Conservation (phyloP, 2,329 filamentous ascomycete genomes). For the Paracorniculantispora psalliotae region DNA sequence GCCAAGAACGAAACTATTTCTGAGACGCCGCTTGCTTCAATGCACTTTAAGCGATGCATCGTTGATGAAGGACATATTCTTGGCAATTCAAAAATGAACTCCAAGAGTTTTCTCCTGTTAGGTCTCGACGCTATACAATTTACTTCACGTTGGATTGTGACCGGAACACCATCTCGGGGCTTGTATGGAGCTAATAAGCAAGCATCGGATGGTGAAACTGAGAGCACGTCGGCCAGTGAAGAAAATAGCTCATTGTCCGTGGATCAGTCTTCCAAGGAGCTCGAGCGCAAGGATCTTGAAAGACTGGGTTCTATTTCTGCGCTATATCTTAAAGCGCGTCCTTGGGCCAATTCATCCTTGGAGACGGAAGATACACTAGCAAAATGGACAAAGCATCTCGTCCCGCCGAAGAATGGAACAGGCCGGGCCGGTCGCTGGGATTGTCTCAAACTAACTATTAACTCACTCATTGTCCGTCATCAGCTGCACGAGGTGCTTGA, state of each 20-base stretch:
- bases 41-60: constrained; percentile 85
- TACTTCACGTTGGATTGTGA: constrained; percentile 81
- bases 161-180: constrained; percentile 81
- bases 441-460: constrained; percentile 64
- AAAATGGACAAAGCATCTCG: constrained; percentile 70
- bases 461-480: constrained; percentile 78
- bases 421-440: constrained; percentile 53
- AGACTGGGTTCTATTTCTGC: constrained; percentile 61
- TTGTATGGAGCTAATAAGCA: constrained; percentile 56
- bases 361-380: constrained; percentile 54
- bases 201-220: constrained; percentile 32
- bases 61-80: constrained; percentile 90
- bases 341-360: constrained; percentile 63
- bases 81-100: constrained; percentile 55
- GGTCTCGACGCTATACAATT: constrained; percentile 52
- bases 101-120: constrained; percentile 51
- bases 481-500: constrained; percentile 62
- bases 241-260: not conserved
- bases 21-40: constrained; percentile 57
- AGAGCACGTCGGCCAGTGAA: not conserved
- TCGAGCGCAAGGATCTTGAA: constrained; percentile 60
- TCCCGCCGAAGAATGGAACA: constrained; percentile 48
- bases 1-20: constrained; percentile 28
- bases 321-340: constrained; percentile 69
- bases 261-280: constrained; percentile 35